Evolutionary conservation across 768 basidiomycete genomes (phyloP), one percentile per base, ranked within the genome.

Genomic region (Pisolithus microcarpus): DNA sequence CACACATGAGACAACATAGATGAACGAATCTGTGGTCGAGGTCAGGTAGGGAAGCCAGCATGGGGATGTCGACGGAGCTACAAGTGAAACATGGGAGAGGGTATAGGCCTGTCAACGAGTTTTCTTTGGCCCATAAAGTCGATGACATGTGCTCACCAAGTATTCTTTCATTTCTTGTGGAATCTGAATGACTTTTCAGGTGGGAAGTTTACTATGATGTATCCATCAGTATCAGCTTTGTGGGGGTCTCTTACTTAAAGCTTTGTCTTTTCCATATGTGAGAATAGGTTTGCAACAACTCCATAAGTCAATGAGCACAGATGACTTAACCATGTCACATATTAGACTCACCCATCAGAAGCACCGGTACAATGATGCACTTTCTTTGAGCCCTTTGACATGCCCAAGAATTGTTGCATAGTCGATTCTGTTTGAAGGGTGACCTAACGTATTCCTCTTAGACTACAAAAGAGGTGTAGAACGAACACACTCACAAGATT

Each of bases 241-340:
- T 71, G 76, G 2, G 93, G 94, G 64, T 96, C 94, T 49, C 84
- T 80, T 23, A 97, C 91, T n/a, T n/a, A n/a, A n/a, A 4, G 95
- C 87, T 65, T 82, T 87, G 53, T 95, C 90, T 70, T 99, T 96
- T 3, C 93, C 93, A 60, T 97, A 95, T 0, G 94, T 90, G 38
- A 98, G 76, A 34, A 98, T 68, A 11, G 96, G 95, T 64, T 99
- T 98, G 70, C 95, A 98, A 72, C 98, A 99, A 31, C 95, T 98
- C 56, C 5, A 30, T 38, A 34, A 53, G 45, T 56, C 7, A 53
- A 43, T 52, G 49, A 50, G 21, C 11, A 21, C 39, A 13, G 34
- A 44, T 18, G 34, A 26, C 1, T 38, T 34, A 36, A 28, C 10
- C 11, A 18, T 4, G 43, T 21, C n/a, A 15, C 24, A 46, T 18